Percentiles rank a stretch among this genome's conserved stretches.
phyloP scores from a whole-genome alignment of 2,329 filamentous ascomycete genomes.

The Pseudogymnoascus destructans region DNA sequence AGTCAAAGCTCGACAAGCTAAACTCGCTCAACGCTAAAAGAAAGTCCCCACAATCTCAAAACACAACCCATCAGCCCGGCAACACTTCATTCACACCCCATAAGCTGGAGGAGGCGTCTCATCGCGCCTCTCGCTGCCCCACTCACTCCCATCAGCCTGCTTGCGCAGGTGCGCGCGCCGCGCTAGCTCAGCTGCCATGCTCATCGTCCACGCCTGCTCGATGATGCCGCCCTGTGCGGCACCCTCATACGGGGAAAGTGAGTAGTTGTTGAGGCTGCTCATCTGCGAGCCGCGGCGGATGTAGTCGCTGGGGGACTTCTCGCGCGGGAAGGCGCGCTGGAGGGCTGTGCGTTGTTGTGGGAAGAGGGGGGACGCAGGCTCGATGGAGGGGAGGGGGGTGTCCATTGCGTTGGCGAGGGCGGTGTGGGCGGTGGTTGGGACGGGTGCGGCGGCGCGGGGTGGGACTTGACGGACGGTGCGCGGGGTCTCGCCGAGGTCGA shows the following conservation, averaged over 20 bases:
- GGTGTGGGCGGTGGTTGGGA: constrained; percentile 14
- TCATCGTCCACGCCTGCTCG: constrained; percentile 67
- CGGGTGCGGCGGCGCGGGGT: constrained; percentile 19
- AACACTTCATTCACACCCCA: constrained; percentile 26
- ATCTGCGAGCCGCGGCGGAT: neutral
- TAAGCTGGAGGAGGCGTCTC: constrained; percentile 50
- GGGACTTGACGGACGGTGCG: constrained; percentile 16
- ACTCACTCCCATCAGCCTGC: constrained; percentile 28
- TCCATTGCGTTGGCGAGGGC: neutral
- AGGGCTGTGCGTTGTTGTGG: constrained; percentile 2
- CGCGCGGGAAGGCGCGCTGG: neutral
- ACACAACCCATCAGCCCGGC: neutral
- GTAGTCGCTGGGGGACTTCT: neutral
- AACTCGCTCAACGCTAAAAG: neutral
- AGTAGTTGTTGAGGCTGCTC: neutral
- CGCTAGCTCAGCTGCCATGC: constrained; percentile 89
- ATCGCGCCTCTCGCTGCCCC: constrained; percentile 34
- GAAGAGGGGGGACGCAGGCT: constrained; percentile 8
- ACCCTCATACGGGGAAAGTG: constrained; percentile 15
- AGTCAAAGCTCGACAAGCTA: neutral
- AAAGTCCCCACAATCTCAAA: neutral
- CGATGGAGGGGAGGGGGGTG: constrained; percentile 12
- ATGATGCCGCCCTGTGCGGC: constrained; percentile 28
- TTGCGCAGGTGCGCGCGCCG: constrained; percentile 82
- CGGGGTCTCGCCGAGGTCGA: constrained; percentile 29